Evolutionary conservation across 192 early-diverging fungal species (phyloP).

Genomic region (Coemansia sp.): DNA sequence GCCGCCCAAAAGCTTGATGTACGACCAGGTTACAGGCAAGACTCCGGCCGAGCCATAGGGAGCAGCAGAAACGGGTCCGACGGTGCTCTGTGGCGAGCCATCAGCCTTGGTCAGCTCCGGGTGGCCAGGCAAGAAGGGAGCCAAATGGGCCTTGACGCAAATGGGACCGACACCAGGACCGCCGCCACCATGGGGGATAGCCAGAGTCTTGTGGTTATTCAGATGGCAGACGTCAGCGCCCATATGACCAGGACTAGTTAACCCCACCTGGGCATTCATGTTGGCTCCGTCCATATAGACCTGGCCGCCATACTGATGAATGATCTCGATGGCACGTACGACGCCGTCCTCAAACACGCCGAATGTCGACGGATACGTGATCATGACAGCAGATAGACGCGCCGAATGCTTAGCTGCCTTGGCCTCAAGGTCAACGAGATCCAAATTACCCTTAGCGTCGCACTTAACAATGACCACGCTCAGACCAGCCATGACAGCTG

Average conservation of each 20-base stretch:
- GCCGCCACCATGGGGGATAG: constrained; percentile 98
- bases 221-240: constrained; percentile 99
- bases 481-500: constrained; percentile 96
- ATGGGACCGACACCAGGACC: constrained; percentile 98
- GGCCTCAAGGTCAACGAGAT: constrained; percentile 83
- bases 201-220: constrained; percentile 99
- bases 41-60: constrained; percentile 96
- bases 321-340: constrained; percentile 82
- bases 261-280: constrained; percentile 87
- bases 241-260: constrained; percentile 87
- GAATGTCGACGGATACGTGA: constrained; percentile 99
- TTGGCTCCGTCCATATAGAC: constrained; percentile 99
- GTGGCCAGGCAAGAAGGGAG: constrained; percentile 91
- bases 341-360: constrained; percentile 97
- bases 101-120: constrained; percentile 76
- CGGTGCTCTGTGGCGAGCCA: constrained; percentile 62
- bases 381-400: constrained; percentile 91
- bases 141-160: constrained; percentile 88
- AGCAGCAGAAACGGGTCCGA: constrained; percentile 94
- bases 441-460: constrained; percentile 88
- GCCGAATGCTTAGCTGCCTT: constrained; percentile 91
- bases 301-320: constrained; percentile 94
- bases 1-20: constrained; percentile 98
- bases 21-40: constrained; percentile 98
- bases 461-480: constrained; percentile 93